phyloP scores from a whole-genome alignment of 345 rosid genomes.

The Eucalyptus curtisii region DNA sequence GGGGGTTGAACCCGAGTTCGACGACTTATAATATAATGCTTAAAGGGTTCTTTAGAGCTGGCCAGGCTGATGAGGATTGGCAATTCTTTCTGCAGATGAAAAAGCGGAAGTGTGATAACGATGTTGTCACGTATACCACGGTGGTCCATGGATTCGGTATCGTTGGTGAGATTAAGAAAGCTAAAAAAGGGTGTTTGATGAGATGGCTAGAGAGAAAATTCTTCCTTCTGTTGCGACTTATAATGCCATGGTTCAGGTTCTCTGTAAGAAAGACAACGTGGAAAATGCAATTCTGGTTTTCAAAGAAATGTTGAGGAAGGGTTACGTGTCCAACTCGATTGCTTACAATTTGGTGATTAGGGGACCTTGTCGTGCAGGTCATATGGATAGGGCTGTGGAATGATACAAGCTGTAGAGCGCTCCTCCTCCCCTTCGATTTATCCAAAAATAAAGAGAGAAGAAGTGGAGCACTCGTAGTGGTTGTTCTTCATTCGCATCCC shows the following conservation, averaged over 20 bases:
- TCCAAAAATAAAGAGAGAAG: too few species aligned
- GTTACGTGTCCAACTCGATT: slow-evolving; percentile 50
- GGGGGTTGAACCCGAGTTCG: slow-evolving; percentile 53
- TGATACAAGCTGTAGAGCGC: not conserved
- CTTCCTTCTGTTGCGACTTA: slow-evolving; percentile 83
- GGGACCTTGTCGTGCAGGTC: too few species aligned
- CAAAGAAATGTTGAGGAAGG: slow-evolving; percentile 70
- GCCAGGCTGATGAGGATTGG: too few species aligned
- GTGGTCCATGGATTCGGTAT: slow-evolving; percentile 81
- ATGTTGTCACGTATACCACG: too few species aligned
- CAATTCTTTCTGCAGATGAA: too few species aligned
- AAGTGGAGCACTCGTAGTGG: not conserved
- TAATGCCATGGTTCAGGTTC: slow-evolving; percentile 75
- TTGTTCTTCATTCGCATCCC: not conserved
- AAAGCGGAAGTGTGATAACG: too few species aligned
- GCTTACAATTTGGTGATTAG: slow-evolving; percentile 68
- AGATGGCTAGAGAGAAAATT: slow-evolving; percentile 59
- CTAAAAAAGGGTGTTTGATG: slow-evolving; percentile 55
- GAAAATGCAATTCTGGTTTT: slow-evolving; percentile 60
- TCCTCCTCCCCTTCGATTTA: too few species aligned
- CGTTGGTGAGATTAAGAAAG: slow-evolving; percentile 52
- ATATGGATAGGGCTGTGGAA: too few species aligned
- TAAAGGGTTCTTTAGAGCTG: too few species aligned
- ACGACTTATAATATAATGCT: slow-evolving; percentile 58
- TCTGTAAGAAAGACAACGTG: slow-evolving; percentile 83